Percentiles rank a stretch among this genome's conserved stretches.
Conservation (phyloP, 371 early-diverging fungal genomes). For the Lichtheimia ornata region DNA sequence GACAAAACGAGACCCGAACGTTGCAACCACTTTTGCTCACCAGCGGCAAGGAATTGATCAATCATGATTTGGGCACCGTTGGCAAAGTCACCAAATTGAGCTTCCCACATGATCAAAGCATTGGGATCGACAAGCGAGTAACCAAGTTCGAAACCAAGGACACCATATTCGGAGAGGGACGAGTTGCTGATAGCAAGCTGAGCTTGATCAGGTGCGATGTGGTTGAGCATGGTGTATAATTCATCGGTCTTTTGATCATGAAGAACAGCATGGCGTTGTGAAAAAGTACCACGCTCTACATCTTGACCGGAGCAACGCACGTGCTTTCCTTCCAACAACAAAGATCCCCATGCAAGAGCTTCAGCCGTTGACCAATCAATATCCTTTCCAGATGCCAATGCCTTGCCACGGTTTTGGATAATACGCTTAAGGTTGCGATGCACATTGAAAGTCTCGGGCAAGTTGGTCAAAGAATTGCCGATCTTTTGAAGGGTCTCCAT, state of each 20-base stretch:
- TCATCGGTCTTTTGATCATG: constrained; percentile 86
- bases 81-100: constrained; percentile 97
- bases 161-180: constrained; percentile 93
- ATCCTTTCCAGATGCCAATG: constrained; percentile 70
- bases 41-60: constrained; percentile 95
- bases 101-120: constrained; percentile 95
- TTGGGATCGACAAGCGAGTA: constrained; percentile 94
- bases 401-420: constrained; percentile 81
- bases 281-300: constrained; percentile 98
- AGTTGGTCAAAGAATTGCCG: constrained; percentile 77
- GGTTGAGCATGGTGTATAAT: constrained; percentile 79
- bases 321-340: constrained; percentile 88
- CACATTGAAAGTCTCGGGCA: constrained; percentile 82
- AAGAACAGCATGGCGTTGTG: constrained; percentile 94
- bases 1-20: constrained; percentile 90
- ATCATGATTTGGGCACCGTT: constrained; percentile 97
- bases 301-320: constrained; percentile 95
- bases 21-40: constrained; percentile 97
- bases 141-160: constrained; percentile 96
- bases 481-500: constrained; percentile 76
- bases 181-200: constrained; percentile 92
- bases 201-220: constrained; percentile 82
- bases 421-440: constrained; percentile 89
- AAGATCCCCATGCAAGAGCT: constrained; percentile 90
- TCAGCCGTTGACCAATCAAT: constrained; percentile 98